A percentile compares a stretch with the other conserved stretches of the same genome.
These are phyloP conservation scores for Rhynchospora tenuis DNA, from an alignment of 176 grass and related monocot species.

Conservation along the genomic window DNA sequence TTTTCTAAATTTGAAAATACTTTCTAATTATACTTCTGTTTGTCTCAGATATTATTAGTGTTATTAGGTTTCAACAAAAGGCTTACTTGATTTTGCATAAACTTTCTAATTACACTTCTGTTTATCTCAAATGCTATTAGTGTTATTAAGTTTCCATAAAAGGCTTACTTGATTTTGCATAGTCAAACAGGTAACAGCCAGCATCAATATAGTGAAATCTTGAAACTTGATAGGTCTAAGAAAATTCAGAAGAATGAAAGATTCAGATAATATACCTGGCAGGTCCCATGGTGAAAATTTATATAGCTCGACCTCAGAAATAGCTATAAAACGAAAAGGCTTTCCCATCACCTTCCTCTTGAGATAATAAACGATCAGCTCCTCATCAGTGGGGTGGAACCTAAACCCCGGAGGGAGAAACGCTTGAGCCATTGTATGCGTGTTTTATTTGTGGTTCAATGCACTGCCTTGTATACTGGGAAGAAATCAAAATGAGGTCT, in stretches of 20 bases:
- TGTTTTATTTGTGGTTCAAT: neutral
- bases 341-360: constrained; percentile 84
- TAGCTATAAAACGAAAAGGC: constrained; percentile 50
- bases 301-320: constrained; percentile 71
- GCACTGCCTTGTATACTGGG: neutral
- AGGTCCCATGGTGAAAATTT: constrained; percentile 97
- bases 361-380: constrained; percentile 71
- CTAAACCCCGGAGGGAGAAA: constrained; percentile 68
- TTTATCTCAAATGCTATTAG: too few relatives aligned
- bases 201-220: neutral
- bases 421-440: constrained; percentile 41
- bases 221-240: neutral
- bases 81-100: neutral
- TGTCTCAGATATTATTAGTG: neutral
- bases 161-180: too few relatives aligned
- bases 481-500: neutral
- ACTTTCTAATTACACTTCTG: too few relatives aligned
- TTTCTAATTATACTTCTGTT: neutral
- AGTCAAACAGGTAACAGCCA: too few relatives aligned
- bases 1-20: neutral
- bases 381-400: constrained; percentile 89
- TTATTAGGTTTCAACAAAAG: neutral
- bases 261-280: constrained; percentile 36
- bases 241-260: neutral
- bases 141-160: too few relatives aligned